Percentiles rank a stretch among this genome's conserved stretches.
phyloP scores from a whole-genome alignment of 2,329 filamentous ascomycete species.

The Fusarium devonianum region DNA sequence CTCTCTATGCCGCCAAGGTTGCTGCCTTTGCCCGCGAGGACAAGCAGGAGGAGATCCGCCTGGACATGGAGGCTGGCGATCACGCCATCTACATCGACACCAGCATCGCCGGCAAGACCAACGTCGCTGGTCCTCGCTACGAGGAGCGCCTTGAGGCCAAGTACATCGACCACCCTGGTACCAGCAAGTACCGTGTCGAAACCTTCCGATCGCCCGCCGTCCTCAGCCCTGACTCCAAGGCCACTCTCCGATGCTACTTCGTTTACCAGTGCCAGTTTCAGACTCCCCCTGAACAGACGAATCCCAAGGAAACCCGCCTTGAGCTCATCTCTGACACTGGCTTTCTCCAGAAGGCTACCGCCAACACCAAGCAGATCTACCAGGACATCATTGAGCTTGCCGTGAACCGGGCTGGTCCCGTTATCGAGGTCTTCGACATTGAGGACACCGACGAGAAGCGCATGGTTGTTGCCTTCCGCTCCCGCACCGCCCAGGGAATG shows the following conservation, averaged over 20 bases:
- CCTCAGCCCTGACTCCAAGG: slow-evolving; percentile 74
- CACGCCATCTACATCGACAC: slow-evolving; percentile 99
- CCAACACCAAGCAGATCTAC: slow-evolving; percentile 95
- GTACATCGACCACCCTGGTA: slow-evolving; percentile 83
- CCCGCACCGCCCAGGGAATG: slow-evolving; percentile 87
- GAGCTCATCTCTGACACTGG: slow-evolving; percentile 92
- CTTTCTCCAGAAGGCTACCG: slow-evolving; percentile 94
- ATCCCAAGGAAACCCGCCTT: slow-evolving; percentile 82
- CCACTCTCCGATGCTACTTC: slow-evolving; percentile 95
- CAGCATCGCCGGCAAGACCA: slow-evolving; percentile 83
- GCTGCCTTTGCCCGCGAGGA: slow-evolving; percentile 92
- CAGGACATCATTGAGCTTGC: slow-evolving; percentile 90
- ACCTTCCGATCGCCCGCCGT: slow-evolving; percentile 92
- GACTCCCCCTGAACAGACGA: slow-evolving; percentile 73
- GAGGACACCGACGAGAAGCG: slow-evolving; percentile 91
- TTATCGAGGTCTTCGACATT: slow-evolving; percentile 98
- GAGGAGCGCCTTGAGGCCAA: slow-evolving; percentile 94
- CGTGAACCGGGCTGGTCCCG: slow-evolving; percentile 84
- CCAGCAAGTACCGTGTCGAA: slow-evolving; percentile 87
- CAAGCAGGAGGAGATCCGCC: slow-evolving; percentile 89
- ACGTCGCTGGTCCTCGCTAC: slow-evolving; percentile 83
- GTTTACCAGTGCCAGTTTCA: slow-evolving; percentile 96
- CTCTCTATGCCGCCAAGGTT: slow-evolving; percentile 95
- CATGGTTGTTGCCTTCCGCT: slow-evolving; percentile 92
- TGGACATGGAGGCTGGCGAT: slow-evolving; percentile 94